Evolutionary conservation across 352 stramenopile species (phyloP), one percentile per base, ranked within the genome.

Genomic region (Proteromonas lacertae): DNA sequence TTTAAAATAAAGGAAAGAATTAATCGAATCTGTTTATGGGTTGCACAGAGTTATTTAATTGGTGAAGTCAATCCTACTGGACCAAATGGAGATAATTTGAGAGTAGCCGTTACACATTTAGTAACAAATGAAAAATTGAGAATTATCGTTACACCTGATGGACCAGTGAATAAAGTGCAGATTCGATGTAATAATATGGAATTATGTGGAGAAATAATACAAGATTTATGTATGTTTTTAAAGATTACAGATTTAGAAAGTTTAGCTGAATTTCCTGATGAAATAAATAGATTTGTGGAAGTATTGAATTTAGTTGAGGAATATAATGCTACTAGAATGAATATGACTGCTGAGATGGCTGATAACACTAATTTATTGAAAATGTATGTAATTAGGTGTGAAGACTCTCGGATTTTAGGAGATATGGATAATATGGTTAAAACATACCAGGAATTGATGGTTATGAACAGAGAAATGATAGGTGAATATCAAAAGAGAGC

Each of bases 341-440:
- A 74, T 41, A 56, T 89, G 25, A 77, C 61, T 18, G 71, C 71
- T 18, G 73, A 89, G 50, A 82, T 86, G 69, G 73, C 71, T 2
- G 73, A 87, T 43, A 65, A 73, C 41, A 79, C 69, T 19, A 69
- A 79, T 43, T 58, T 69, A 21, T 29, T 41, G 16, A 41, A 32
- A 33, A 13, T 43, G 18, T 57, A 78, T 26, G 54, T 89, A 18
- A 72, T 87, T 35, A 56, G 64, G 12, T 69, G 69, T 22, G 73
- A 87, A 53, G 71, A 89, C 46, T 59, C 67, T n/a, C 64, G 73
- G 9, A 66, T 89, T 24, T 47, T 86, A 38, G 68, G 69, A 35
- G 69, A 87, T 57, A 83, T 87, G 62, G 71, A 60, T 36, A 57
- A 61, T 28, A 76, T 89, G 68, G 50, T 63, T 2, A 45, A 59